Evolutionary conservation across 2,329 filamentous ascomycete species (phyloP).

Genomic region (Coniochaeta hoffmannii): DNA sequence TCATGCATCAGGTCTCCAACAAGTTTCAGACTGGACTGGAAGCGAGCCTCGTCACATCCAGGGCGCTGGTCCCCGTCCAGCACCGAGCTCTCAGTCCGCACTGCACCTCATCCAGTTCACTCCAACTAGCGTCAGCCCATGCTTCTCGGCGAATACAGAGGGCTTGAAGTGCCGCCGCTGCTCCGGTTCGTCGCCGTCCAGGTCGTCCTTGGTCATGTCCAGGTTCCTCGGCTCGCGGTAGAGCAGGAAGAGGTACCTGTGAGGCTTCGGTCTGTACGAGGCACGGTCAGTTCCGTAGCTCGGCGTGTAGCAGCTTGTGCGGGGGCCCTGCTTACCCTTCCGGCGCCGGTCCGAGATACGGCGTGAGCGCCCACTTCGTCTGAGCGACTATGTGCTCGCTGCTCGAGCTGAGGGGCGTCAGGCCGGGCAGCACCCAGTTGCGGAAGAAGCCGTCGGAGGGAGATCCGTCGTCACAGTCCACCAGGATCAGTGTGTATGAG

Average conservation of each 20-base stretch:
- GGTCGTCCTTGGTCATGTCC: slow-evolving; percentile 1
- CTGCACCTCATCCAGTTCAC: background rate
- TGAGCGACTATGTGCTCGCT: background rate
- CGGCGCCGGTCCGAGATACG: background rate
- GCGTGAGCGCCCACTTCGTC: background rate
- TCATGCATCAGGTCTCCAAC: too few relatives aligned
- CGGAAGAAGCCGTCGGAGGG: background rate
- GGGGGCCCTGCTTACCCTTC: background rate
- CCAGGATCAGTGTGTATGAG: slow-evolving; percentile 1
- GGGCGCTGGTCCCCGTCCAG: too few relatives aligned
- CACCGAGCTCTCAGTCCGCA: background rate
- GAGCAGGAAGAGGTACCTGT: background rate
- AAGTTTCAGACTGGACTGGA: too few relatives aligned
- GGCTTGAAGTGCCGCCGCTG: background rate
- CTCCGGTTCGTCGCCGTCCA: background rate
- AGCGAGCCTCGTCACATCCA: too few relatives aligned
- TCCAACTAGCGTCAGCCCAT: background rate
- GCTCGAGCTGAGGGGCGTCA: background rate
- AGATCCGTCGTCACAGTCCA: background rate
- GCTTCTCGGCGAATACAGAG: background rate
- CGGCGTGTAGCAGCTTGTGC: too few relatives aligned
- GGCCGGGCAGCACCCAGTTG: background rate
- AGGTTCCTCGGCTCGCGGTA: background rate
- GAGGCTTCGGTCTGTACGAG: background rate
- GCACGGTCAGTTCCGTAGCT: background rate